These are phyloP conservation scores for Firmiana major DNA, from an alignment of 345 rosid genomes.

Conservation along the genomic window DNA sequence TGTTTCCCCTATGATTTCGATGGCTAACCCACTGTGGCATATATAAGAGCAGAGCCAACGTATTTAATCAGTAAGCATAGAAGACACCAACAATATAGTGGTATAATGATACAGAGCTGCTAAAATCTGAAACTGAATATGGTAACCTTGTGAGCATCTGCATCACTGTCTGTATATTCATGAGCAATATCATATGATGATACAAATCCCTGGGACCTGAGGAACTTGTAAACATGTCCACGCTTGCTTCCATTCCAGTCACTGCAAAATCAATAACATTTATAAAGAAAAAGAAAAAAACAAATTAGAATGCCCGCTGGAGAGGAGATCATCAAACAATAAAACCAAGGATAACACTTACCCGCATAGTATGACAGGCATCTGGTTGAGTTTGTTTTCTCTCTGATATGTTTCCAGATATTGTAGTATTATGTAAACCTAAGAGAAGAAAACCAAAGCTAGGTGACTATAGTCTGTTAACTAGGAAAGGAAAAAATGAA, in stretches of 20 bases:
- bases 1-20: constrained; percentile 90
- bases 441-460: constrained; percentile 1
- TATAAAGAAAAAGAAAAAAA: neutral
- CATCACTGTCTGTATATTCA: constrained; percentile 67
- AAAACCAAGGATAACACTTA: constrained; percentile 26
- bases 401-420: constrained; percentile 66
- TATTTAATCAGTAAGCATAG: constrained; percentile 10
- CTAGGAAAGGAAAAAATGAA: neutral
- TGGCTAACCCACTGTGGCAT: constrained; percentile 92
- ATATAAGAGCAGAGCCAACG: constrained; percentile 1
- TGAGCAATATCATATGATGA: constrained; percentile 95
- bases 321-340: constrained; percentile 6
- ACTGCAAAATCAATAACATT: constrained; percentile 33
- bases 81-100: neutral
- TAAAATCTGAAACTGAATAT: neutral
- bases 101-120: neutral
- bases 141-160: constrained; percentile 87
- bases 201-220: constrained; percentile 88
- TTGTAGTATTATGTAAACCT: constrained; percentile 86
- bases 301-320: neutral
- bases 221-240: constrained; percentile 90
- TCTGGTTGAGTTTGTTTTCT: constrained; percentile 55
- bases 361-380: constrained; percentile 90
- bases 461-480: neutral
- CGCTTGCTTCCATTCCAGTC: constrained; percentile 99